phyloP scores from a whole-genome alignment of 306 rosid species.

The Ormosia emarginata region DNA sequence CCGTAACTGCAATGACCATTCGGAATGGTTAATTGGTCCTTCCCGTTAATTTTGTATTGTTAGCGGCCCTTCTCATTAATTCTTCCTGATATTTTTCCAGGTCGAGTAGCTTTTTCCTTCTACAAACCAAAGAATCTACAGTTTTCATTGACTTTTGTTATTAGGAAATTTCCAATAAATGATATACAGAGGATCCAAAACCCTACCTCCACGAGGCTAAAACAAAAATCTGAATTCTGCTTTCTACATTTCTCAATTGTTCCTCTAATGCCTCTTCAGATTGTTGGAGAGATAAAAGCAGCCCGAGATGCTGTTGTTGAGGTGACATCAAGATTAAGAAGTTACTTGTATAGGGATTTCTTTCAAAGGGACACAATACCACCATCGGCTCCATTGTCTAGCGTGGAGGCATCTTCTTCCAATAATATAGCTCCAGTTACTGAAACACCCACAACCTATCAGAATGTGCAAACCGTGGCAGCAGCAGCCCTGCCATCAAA shows the following conservation, averaged over 20 bases:
- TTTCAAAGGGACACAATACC: conserved; percentile 62
- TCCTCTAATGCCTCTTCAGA: conserved; percentile 45
- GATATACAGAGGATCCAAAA: conserved; percentile 8
- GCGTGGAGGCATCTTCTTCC: conserved; percentile 51
- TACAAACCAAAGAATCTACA: not conserved
- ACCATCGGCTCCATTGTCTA: conserved; percentile 42
- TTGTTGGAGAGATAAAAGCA: conserved; percentile 87
- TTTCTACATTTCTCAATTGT: conserved; percentile 19
- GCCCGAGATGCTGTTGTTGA: conserved; percentile 93
- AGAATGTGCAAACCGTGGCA: conserved; percentile 48
- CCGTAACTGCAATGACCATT: not conserved
- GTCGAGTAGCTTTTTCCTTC: not conserved
- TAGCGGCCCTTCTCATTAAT: not conserved
- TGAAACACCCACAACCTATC: conserved; percentile 51
- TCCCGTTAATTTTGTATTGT: not conserved
- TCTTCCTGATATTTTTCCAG: not conserved
- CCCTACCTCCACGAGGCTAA: conserved; percentile 10
- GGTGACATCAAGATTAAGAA: conserved; percentile 86
- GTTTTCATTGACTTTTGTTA: conserved; percentile 13
- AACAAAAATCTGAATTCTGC: conserved; percentile 15
- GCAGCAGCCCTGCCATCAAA: conserved; percentile 44
- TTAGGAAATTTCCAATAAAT: conserved; percentile 7
- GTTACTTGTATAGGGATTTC: conserved; percentile 70
- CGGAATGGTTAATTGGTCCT: not conserved
- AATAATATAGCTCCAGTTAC: conserved; percentile 38